Evolutionary conservation across 495 filamentous ascomycete genomes (phyloP), one percentile per base, ranked within the genome.

Genomic region (Aspergillus kassunensis): DNA sequence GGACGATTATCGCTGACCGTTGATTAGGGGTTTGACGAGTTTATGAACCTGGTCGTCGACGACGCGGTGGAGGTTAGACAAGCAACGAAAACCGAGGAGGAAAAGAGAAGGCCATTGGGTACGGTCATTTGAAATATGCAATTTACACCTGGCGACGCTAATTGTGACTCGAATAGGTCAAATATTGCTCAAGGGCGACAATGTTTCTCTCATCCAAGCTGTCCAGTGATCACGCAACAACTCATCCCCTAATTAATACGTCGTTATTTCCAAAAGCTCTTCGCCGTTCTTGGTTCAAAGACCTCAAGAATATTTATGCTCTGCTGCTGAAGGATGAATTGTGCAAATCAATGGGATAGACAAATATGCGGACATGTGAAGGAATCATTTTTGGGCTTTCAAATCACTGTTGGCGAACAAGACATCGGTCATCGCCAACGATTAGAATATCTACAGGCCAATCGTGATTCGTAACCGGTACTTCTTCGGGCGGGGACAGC

Each of bases 41-140:
- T 97, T 72, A 97, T 98, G 95, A 98, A 98, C 70, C 78, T 98
- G 35, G 93, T 97, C 27, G 80, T 97, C 44, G 92, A 96, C 63
- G 90, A 98, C 61, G 93, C 93, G 30, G 82, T 96, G 48, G 93
- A 97, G 70, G 90, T 98, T 31, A 89, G 87, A 69, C 79, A 86
- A 64, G 77, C 88, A 46, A 88, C 86, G 45, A 96, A 96, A 74
- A 83, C 80, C 10, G 84, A 88, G 48, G 82, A 82, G 36, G 91
- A 96, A 72, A 86, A 80, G 59, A 79, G 90, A 58, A 80, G 90
- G 57, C 79, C 82, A 19, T 64, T 97, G 34, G 95, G 93, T 95
- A 79, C 58, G 84, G 16, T 31, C 8, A 16, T n/a, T 21, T 11
- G 0, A 31, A 9, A 20, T 31, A 12, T n/a, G n/a, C n/a, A n/a